A percentile compares a stretch with the other conserved stretches of the same genome.
These are phyloP conservation scores for Neofusicoccum cordaticola DNA, from an alignment of 2,329 filamentous ascomycete species.

Conservation along the genomic window DNA sequence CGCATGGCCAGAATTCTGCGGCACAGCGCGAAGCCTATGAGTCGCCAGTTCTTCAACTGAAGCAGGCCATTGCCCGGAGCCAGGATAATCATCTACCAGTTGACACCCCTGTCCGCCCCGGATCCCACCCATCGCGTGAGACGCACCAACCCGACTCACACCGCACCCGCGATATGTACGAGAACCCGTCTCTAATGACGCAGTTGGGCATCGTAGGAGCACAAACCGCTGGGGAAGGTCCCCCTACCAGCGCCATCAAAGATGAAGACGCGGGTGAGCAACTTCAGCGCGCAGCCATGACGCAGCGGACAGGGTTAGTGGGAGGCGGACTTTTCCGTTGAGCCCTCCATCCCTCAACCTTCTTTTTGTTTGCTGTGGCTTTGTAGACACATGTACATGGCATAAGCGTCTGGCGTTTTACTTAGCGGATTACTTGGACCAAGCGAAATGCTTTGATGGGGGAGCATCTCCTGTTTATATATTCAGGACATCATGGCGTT, in stretches of 20 bases:
- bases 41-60: constrained; percentile 38
- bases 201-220: background rate
- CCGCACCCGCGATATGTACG: background rate
- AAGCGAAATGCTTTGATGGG: too few species aligned
- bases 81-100: background rate
- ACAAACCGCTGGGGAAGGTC: background rate
- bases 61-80: constrained; percentile 19
- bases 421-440: too few species aligned
- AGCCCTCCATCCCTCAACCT: background rate
- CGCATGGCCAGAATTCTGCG: constrained; percentile 7
- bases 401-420: constrained; percentile 8
- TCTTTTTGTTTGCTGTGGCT: background rate
- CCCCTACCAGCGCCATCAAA: constrained; percentile 1
- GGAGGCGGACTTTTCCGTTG: constrained; percentile 9
- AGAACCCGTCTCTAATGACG: constrained; percentile 6
- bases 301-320: constrained; percentile 5
- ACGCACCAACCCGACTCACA: background rate
- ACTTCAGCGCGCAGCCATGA: constrained; percentile 10
- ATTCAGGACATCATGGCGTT: background rate
- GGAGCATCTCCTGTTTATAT: too few species aligned
- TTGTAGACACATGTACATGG: background rate
- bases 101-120: background rate
- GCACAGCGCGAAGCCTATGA: constrained; percentile 31
- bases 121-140: background rate
- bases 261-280: constrained; percentile 14